Percentiles rank a stretch among this genome's conserved stretches.
Evolutionary conservation across 192 early-diverging fungal genomes (phyloP).

Genomic region (Linnemannia schmuckeri): DNA sequence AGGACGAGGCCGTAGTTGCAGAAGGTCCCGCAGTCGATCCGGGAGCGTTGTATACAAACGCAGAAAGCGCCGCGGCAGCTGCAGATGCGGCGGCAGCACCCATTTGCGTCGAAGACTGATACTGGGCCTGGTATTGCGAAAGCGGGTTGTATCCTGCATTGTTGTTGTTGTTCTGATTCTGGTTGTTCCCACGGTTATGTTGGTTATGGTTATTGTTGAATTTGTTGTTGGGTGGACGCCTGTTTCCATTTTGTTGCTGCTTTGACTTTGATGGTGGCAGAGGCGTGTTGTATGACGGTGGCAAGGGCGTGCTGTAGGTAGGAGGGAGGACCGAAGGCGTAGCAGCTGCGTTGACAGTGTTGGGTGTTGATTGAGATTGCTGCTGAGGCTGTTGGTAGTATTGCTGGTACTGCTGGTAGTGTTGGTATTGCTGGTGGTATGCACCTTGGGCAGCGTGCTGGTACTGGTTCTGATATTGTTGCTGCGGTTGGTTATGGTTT

Average conservation of each 20-base stretch:
- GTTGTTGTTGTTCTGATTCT: neutral
- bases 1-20: neutral
- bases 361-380: neutral
- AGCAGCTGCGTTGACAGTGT: neutral
- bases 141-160: slow-evolving; percentile 6
- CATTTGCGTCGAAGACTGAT: slow-evolving; percentile 40
- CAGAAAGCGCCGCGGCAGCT: slow-evolving; percentile 28
- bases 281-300: slow-evolving; percentile 2
- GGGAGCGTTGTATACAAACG: slow-evolving; percentile 5
- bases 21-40: neutral
- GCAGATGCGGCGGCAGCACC: slow-evolving; percentile 52
- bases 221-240: slow-evolving; percentile 10
- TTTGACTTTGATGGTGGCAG: slow-evolving; percentile 18
- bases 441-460: neutral
- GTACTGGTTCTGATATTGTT: slow-evolving; percentile 12
- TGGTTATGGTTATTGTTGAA: neutral
- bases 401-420: slow-evolving; percentile 32
- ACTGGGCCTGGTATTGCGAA: slow-evolving; percentile 44
- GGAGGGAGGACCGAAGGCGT: slow-evolving; percentile 23
- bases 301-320: slow-evolving; percentile 41
- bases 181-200: neutral
- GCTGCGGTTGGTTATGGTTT: slow-evolving; percentile 7
- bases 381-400: slow-evolving; percentile 22
- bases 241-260: neutral
- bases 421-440: slow-evolving; percentile 26